A percentile compares a stretch with the other conserved stretches of the same genome.
Evolutionary conservation across 1,284 basidiomycete genomes (phyloP).

Genomic region (Moniliophthora roreri): DNA sequence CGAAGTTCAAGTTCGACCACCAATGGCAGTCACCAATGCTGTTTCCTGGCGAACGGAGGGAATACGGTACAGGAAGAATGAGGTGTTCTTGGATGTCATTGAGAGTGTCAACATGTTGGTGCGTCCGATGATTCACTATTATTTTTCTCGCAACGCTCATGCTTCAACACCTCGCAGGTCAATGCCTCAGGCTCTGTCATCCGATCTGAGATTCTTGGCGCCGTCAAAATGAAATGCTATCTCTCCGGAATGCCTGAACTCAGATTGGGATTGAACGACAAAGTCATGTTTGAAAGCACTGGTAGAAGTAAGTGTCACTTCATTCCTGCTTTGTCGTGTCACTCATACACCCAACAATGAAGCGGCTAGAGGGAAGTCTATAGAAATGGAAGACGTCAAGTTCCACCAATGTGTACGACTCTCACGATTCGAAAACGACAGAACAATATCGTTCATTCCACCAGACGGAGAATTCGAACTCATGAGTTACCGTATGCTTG

Average conservation of each 20-base stretch:
- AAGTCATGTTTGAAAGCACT: slow-evolving; percentile 99
- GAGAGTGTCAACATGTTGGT: slow-evolving; percentile 97
- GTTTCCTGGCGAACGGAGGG: slow-evolving; percentile 99
- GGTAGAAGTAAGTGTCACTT: slow-evolving; percentile 73
- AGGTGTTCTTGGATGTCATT: slow-evolving; percentile 98
- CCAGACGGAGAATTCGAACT: slow-evolving; percentile 99
- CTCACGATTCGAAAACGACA: slow-evolving; percentile 98
- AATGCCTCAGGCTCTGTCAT: slow-evolving; percentile 98
- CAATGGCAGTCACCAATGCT: slow-evolving; percentile 98
- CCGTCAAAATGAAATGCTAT: slow-evolving; percentile 99
- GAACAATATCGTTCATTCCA: slow-evolving; percentile 98
- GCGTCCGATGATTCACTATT: slow-evolving; percentile 26
- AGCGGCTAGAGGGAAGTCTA: slow-evolving; percentile 95
- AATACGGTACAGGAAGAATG: slow-evolving; percentile 97
- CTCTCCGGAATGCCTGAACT: slow-evolving; percentile 98
- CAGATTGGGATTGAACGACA: slow-evolving; percentile 95
- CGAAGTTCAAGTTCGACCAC: slow-evolving; percentile 93
- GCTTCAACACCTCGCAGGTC: slow-evolving; percentile 51
- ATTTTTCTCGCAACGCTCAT: slow-evolving; percentile 10
- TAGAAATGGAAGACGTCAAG: slow-evolving; percentile 99
- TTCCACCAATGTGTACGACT: slow-evolving; percentile 99
- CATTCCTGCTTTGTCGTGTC: not conserved
- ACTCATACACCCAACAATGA: slow-evolving; percentile 9
- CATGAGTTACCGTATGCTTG: slow-evolving; percentile 82
- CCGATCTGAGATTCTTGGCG: slow-evolving; percentile 95